Evolutionary conservation across 768 basidiomycete genomes (phyloP), one percentile per base, ranked within the genome.

Genomic region (Auriscalpium microsporum): DNA sequence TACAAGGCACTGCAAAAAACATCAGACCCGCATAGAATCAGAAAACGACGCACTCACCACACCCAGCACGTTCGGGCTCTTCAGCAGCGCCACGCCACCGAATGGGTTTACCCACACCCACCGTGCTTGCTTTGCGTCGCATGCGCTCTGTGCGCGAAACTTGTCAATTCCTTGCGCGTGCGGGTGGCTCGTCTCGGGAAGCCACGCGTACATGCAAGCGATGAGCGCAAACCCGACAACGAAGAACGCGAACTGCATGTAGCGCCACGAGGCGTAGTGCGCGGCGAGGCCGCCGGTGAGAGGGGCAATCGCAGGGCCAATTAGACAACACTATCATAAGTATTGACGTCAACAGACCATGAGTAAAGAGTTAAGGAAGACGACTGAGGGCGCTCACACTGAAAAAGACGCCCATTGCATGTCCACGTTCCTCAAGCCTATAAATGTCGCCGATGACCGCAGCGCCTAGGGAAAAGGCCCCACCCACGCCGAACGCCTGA

Each of bases 131-230:
- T 28, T 28, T 28, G 28, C 23, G 23, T 28, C 23, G 23, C 5
- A 56, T 16, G 34, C 33, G 19, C 46, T 42, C n/a, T 16, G 59
- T 45, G 56, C 57, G 8, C 55, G 54, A 4, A 56, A 42, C 56
- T 79, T 79, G 53, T 83, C 83, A 2, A 84, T 70, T 0, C 82
- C 79, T 42, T 76, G 71, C 0, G 75, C 63, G 8, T 80, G 77
- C 1, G 85, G 84, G 59, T 84, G 81, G 49, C 77, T 79, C 3
- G 86, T 87, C 61, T 88, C 86, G 0, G 85, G 85, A n/a, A 86
- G 74, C 52, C 73, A 75, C 2, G 76, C 40, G 1, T 64, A 48
- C 35, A 85, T 71, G 7, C 69, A 57, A 6, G 75, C 8, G 37
- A 79, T 70, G 1, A 72, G 69, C 1, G 74, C 11, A 0, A 78